phyloP scores from a whole-genome alignment of 2,329 filamentous ascomycete genomes.

The Dactylellina haptotyla region DNA sequence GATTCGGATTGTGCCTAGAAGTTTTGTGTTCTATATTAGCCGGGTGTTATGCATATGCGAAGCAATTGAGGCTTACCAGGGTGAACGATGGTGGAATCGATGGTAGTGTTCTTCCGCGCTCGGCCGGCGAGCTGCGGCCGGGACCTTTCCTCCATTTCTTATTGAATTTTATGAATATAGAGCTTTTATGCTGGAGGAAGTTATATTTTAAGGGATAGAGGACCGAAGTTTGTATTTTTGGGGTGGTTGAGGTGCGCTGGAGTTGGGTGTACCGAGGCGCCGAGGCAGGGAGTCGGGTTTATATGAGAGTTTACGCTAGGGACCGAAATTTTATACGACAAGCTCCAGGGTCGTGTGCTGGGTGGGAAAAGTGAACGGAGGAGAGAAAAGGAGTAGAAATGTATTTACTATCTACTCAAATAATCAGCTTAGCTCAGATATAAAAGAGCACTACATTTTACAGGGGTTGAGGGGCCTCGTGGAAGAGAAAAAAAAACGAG shows the following conservation, averaged over 20 bases:
- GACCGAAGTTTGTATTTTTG: too few species aligned
- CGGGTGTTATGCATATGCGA: neutral
- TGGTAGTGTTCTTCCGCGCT: constrained; percentile 47
- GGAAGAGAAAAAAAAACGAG: neutral
- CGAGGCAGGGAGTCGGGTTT: too few species aligned
- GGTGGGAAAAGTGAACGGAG: too few species aligned
- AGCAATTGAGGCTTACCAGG: constrained; percentile 9
- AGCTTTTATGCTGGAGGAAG: neutral
- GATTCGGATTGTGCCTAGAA: constrained; percentile 66
- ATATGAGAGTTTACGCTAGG: constrained; percentile 11
- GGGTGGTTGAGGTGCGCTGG: neutral
- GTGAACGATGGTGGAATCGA: constrained; percentile 47
- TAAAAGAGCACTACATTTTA: too few species aligned
- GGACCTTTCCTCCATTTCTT: constrained; percentile 12
- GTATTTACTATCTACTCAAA: too few species aligned
- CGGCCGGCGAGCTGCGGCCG: constrained; percentile 41
- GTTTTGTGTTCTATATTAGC: neutral
- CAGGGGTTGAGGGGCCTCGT: neutral
- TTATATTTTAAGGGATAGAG: neutral
- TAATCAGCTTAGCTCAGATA: too few species aligned
- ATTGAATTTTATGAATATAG: neutral
- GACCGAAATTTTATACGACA: neutral
- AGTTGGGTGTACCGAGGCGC: too few species aligned
- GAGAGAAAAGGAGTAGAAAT: too few species aligned
- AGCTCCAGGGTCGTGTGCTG: too few species aligned